Conservation (phyloP, 164 flowering plant species). For the Houttuynia cordata region DNA sequence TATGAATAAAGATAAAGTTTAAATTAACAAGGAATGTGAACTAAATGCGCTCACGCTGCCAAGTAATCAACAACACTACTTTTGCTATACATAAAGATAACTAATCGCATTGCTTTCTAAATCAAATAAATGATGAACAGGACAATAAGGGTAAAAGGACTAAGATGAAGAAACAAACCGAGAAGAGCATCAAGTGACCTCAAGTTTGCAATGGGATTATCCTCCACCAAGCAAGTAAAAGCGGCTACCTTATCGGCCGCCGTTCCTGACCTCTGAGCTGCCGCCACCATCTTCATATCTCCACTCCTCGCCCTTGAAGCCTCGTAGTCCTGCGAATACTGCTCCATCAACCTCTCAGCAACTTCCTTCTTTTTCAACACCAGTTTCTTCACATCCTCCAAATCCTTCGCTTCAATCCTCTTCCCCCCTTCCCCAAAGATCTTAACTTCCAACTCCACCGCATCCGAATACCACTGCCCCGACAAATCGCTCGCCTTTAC, state of each 20-base stretch:
- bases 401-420: constrained; percentile 23
- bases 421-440: constrained; percentile 38
- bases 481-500: constrained; percentile 38
- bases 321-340: constrained; percentile 61
- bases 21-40: too few relatives aligned
- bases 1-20: too few relatives aligned
- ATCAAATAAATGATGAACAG: too few relatives aligned
- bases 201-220: constrained; percentile 81
- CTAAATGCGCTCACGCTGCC: too few relatives aligned
- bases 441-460: constrained; percentile 52
- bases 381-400: constrained; percentile 45
- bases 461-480: constrained; percentile 67
- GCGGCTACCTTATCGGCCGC: constrained; percentile 88
- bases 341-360: constrained; percentile 70
- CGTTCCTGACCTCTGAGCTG: constrained; percentile 82
- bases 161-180: constrained; percentile 22
- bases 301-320: constrained; percentile 51
- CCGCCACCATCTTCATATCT: constrained; percentile 71
- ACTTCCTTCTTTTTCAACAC: constrained; percentile 63
- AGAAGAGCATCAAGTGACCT: constrained; percentile 75
- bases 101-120: too few relatives aligned
- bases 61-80: too few relatives aligned
- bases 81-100: too few relatives aligned
- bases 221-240: constrained; percentile 64
- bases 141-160: neutral